Evolutionary conservation across 208 protist genomes (phyloP).

Genomic region (Trypanosoma platydactyli): DNA sequence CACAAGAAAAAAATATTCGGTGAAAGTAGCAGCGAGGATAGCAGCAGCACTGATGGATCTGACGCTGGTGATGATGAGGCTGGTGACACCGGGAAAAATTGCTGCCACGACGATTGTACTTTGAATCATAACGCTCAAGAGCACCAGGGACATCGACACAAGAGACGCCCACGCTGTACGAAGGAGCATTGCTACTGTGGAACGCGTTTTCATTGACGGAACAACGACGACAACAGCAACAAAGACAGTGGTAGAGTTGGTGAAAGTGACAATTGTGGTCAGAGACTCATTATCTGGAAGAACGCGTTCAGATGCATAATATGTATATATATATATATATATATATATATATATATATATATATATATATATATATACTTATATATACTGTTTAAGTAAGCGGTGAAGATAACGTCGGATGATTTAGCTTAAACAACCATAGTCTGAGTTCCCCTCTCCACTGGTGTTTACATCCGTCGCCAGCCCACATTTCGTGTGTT

Average conservation of each 20-base stretch:
- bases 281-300: no score
- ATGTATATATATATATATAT: conserved; percentile 3
- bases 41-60: conserved; percentile 26
- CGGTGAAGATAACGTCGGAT: no score
- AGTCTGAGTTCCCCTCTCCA: no score
- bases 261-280: not conserved
- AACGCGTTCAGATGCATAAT: not conserved
- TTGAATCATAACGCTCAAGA: not conserved
- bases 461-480: no score
- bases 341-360: conserved; percentile 18
- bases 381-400: not conserved
- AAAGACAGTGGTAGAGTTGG: not conserved
- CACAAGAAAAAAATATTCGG: conserved; percentile 90
- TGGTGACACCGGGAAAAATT: no score
- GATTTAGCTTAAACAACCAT: no score
- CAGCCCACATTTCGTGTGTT: no score
- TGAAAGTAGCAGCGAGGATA: conserved; percentile 75
- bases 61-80: not conserved
- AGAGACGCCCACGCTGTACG: conserved; percentile 38
- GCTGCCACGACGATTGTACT: conserved; percentile 1
- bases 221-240: not conserved
- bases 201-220: conserved; percentile 64
- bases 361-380: conserved; percentile 15
- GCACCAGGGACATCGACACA: conserved; percentile 26
- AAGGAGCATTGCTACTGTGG: conserved; percentile 75